Base-by-base conservation (phyloP, 208 protist species). In the Jaenimonas drosophilae region DNA sequence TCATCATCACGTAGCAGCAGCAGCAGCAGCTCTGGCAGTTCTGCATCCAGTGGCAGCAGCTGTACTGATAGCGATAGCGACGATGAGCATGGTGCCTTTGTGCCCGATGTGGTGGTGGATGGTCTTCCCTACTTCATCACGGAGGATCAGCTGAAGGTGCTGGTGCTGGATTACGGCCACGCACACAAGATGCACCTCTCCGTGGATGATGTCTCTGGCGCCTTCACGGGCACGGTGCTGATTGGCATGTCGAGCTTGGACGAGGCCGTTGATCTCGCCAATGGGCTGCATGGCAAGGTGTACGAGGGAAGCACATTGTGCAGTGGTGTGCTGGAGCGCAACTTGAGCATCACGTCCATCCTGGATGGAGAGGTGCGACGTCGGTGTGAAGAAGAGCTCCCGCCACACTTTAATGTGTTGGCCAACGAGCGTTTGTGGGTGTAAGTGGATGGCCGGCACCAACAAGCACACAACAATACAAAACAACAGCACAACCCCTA, bases 71-170 rank as follows among this genome's bases (percentile, higher is more conserved):
- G 28, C 31, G 49, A 21, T 7, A 31, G 7, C 11, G 54, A 48
- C 16, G 63, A 45, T 29, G 63, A 62, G 5, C 12, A 38, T 31
- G 43, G 26, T 25, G 41, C 20, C 31, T 90, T 88, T 59, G 71
- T 93, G 20, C 80, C 85, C 0, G 79, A 93, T 46, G 41, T 93
- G 0, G 37, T 93, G 25, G 55, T 93, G 14, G 77, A 85, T 53
- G 78, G 76, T 9, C 70, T 93, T 20, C 84, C 84, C 14, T 89
- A 88, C 53, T 89, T 76, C 72, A 59, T 71, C 20, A 86, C 68
- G 7, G 76, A 79, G 47, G 77, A 83, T 42, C 73, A 93, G 55
- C 48, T 93, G 27, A 75, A 68, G 36, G 68, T 75, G 29, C 59
- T 76, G 29, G 59, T 84, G 27, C 70, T 71, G 51, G 59, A 78